Percentiles rank a stretch among this genome's conserved stretches.
Conservation (phyloP, 805 yeast genomes). For the Metschnikowia bowlesiae region DNA sequence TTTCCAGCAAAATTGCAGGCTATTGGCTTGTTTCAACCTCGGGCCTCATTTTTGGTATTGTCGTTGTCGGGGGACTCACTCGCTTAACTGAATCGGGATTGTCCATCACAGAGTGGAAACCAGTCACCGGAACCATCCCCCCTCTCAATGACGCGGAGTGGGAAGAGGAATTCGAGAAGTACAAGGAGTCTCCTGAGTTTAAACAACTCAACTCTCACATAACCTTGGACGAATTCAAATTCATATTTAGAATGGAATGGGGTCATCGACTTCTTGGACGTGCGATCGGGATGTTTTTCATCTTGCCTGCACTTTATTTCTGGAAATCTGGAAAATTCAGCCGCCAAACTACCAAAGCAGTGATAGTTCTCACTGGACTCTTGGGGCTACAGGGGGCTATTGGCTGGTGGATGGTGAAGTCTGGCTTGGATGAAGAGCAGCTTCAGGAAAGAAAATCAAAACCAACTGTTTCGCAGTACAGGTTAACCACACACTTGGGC, state of each 20-base stretch:
- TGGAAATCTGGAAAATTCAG: constrained; percentile 64
- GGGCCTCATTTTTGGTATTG: constrained; percentile 88
- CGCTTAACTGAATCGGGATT: constrained; percentile 94
- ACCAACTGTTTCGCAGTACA: constrained; percentile 96
- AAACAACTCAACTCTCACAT: constrained; percentile 83
- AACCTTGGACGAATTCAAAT: constrained; percentile 87
- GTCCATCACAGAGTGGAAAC: constrained; percentile 97
- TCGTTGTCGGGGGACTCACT: constrained; percentile 93
- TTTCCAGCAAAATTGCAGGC: constrained; percentile 50
- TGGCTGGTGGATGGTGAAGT: constrained; percentile 99
- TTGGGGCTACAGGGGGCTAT: constrained; percentile 92
- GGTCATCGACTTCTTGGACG: constrained; percentile 91
- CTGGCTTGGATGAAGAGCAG: constrained; percentile 82
- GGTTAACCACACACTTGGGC: constrained; percentile 90
- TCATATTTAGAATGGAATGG: constrained; percentile 97
- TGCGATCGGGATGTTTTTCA: constrained; percentile 76
- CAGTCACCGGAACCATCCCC: constrained; percentile 92
- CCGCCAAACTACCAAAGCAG: constrained; percentile 57
- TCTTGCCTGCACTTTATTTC: constrained; percentile 82
- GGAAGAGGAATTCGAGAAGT: constrained; percentile 78
- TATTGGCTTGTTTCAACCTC: constrained; percentile 88
- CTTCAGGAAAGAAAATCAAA: constrained; percentile 77
- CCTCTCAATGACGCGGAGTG: constrained; percentile 79
- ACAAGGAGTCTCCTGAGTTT: constrained; percentile 86
- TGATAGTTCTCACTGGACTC: constrained; percentile 68